Conservation (phyloP, 2,329 filamentous ascomycete genomes). For the Trichoderma asperellum region DNA sequence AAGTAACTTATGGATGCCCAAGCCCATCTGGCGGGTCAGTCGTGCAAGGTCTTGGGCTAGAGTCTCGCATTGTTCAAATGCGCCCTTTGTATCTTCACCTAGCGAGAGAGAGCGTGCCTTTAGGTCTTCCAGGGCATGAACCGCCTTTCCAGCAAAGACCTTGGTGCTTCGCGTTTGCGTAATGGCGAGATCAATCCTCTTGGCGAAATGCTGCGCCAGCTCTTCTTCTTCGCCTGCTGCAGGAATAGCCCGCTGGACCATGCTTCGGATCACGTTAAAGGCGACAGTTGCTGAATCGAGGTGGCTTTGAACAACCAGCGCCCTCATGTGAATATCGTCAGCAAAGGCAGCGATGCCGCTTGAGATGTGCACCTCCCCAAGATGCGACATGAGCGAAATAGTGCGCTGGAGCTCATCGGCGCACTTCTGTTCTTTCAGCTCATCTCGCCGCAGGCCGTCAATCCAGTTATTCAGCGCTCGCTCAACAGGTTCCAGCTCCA, state of each 20-base stretch:
- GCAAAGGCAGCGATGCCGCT: slow-evolving; percentile 72
- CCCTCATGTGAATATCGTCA: slow-evolving; percentile 77
- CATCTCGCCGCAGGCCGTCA: slow-evolving; percentile 79
- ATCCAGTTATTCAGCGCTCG: slow-evolving; percentile 86
- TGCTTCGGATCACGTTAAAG: slow-evolving; percentile 63
- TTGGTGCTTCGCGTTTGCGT: slow-evolving; percentile 80
- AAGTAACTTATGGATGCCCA: slow-evolving; percentile 67
- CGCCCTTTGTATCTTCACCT: slow-evolving; percentile 65
- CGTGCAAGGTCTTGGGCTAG: slow-evolving; percentile 67
- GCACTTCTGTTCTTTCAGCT: slow-evolving; percentile 82
- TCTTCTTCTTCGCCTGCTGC: slow-evolving; percentile 61
- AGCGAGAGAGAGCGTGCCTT: slow-evolving; percentile 75
- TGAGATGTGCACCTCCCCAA: slow-evolving; percentile 78
- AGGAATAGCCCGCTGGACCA: slow-evolving; percentile 69
- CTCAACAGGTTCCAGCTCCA: slow-evolving; percentile 91
- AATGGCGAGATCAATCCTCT: slow-evolving; percentile 72
- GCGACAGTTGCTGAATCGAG: slow-evolving; percentile 76
- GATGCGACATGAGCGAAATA: slow-evolving; percentile 83
- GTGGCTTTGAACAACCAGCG: slow-evolving; percentile 75
- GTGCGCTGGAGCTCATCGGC: slow-evolving; percentile 80
- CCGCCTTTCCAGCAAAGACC: slow-evolving; percentile 78
- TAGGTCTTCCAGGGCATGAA: slow-evolving; percentile 77
- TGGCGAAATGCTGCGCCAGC: slow-evolving; percentile 66
- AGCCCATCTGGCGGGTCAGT: slow-evolving; percentile 69
- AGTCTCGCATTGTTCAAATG: slow-evolving; percentile 71